These are phyloP conservation scores for Fusarium siculi DNA, from an alignment of 2,329 filamentous ascomycete species.

Conservation along the genomic window DNA sequence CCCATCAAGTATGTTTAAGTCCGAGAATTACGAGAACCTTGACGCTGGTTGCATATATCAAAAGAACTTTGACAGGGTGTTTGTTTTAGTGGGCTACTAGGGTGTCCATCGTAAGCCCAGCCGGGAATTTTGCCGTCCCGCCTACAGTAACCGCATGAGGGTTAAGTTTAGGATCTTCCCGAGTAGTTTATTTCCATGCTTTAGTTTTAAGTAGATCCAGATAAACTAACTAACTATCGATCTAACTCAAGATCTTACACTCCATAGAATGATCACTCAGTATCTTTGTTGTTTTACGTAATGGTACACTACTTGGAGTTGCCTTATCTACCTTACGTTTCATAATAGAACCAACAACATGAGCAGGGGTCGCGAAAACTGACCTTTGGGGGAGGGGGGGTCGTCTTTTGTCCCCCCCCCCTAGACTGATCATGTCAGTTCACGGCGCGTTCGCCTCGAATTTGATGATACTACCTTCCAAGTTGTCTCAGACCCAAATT, in stretches of 20 bases:
- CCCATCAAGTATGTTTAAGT: neutral
- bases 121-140: neutral
- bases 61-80: neutral
- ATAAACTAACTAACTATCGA: too few relatives aligned
- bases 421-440: neutral
- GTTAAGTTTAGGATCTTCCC: neutral
- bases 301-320: neutral
- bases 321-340: neutral
- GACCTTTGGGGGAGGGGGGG: neutral
- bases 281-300: neutral
- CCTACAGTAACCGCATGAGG: neutral
- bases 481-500: neutral
- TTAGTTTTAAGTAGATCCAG: neutral
- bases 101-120: neutral
- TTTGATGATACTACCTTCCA: neutral
- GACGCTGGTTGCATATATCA: neutral
- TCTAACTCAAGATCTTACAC: too few relatives aligned
- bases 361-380: neutral
- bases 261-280: neutral
- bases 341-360: neutral
- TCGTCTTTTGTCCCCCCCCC: too few relatives aligned
- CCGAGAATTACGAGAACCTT: neutral
- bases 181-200: neutral
- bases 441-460: neutral
- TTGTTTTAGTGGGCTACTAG: neutral